Evolutionary conservation across 2,329 filamentous ascomycete genomes (phyloP), one percentile per base, ranked within the genome.

Genomic region (Septoria petroselini): DNA sequence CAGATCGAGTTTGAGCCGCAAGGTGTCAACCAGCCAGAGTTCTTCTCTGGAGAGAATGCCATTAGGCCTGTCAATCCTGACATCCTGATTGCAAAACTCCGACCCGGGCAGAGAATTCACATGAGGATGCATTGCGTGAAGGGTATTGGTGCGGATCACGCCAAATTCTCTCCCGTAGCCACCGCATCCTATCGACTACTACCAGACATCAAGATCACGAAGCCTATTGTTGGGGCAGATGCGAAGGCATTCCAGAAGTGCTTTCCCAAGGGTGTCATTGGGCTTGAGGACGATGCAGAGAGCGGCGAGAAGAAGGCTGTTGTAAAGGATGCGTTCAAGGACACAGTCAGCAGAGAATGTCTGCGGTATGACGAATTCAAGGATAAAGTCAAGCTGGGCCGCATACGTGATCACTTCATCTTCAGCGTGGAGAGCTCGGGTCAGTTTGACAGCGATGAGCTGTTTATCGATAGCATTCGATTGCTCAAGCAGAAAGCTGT

Each of bases 101-200:
- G 93, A 21, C 93, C 94, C 0, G 87, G 86, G 3, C 94, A 98
- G 76, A 81, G 82, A 62, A 88, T 98, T 63, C 80, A 88, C 64
- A 76, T 96, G 54, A 83, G 87, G 59, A 86, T 95, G 80, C 91
- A 97, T 75, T 93, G 91, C 73, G 84, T 95, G 73, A 95, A 96
- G 74, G 93, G 94, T 53, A 83, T 94, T 59, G 93, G 93, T 40
- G 83, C 85, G 57, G 93, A 98, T 71, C 93, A 98, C 70, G 86
- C 93, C 62, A 98, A 98, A 72, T 98, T 93, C 75, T 95, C 89
- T 0, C 93, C 93, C 39, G 93, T 97, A 29, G 91, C 91, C 2
- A 96, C 93, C 1, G 93, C 93, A 2, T 88, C 86, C 18, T 98
- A 98, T 74, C 83, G 93, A 41, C 79, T 98, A 15, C 74, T 98